These are phyloP conservation scores for Nannochloris sp. DNA, from an alignment of 139 green algal species.

Conservation along the genomic window DNA sequence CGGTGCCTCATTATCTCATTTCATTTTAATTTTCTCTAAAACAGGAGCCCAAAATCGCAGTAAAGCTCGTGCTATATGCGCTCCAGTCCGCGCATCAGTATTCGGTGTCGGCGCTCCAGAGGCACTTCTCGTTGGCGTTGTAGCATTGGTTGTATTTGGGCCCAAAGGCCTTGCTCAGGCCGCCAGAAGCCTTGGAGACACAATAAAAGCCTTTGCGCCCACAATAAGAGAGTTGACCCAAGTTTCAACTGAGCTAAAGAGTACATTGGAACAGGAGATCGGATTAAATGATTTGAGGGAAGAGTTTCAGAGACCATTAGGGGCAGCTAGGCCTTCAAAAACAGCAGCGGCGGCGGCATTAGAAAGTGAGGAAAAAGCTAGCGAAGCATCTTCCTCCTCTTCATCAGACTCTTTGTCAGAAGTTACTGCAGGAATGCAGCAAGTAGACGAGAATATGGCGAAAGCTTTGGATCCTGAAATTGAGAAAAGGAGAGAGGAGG, in stretches of 20 bases:
- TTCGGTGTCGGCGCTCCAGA: conserved; percentile 95
- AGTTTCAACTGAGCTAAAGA: conserved; percentile 82
- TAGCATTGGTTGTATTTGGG: conserved; percentile 97
- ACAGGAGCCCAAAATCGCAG: too few relatives aligned
- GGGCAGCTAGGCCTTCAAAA: background rate
- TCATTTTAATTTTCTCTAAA: too few relatives aligned
- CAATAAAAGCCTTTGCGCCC: conserved; percentile 79
- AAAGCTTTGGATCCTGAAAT: conserved; percentile 63
- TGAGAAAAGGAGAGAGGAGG: conserved; percentile 63
- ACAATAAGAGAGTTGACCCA: conserved; percentile 90
- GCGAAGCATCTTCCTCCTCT: background rate
- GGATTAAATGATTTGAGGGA: conserved; percentile 85
- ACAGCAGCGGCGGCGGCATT: background rate
- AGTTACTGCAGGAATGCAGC: background rate
- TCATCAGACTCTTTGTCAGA: background rate
- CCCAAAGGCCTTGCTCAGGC: conserved; percentile 95
- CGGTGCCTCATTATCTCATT: too few relatives aligned
- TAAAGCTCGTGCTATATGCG: too few relatives aligned
- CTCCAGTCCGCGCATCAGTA: too few relatives aligned
- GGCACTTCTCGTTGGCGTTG: conserved; percentile 90
- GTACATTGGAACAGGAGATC: conserved; percentile 88
- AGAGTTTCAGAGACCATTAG: conserved; percentile 33
- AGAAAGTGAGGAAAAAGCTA: background rate
- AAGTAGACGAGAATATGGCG: background rate
- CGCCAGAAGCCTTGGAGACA: conserved; percentile 77